Base-by-base conservation (phyloP, 495 filamentous ascomycete genomes). In the Terfezia claveryi region DNA sequence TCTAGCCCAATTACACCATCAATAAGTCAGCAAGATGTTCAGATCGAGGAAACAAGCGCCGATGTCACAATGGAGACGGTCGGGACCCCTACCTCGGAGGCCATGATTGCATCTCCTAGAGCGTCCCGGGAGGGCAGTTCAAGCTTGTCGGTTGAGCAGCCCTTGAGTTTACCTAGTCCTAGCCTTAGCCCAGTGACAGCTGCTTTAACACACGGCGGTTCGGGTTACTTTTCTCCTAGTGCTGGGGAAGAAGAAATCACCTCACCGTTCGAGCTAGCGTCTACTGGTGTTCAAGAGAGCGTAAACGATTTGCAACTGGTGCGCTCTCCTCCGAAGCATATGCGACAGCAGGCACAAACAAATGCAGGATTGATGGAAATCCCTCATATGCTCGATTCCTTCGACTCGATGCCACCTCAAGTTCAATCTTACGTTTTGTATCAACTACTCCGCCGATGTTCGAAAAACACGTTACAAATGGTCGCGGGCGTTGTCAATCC, bases 351-450 rank as follows among this genome's bases (percentile, higher is more conserved):
- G 46, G 58, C 60, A 23, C 51, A 56, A 23, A 56, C 62, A 51
- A 56, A 62, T 38, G 62, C 62, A 38, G 63, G 63, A 17, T 61
- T 83, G 36, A 75, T 82, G 74, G 83, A 88, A 62, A 83, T 89
- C 51, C 83, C 81, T 0, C 75, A 73, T 8, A 85, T 96, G 74
- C 65, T 99, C 14, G 85, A 94, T 57, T 80, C 79, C 36, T 96
- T 99, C 61, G 92, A 95, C 65, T 73, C 80, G 8, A 82, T 96
- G 71, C 87, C 92, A 0, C 76, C 81, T 36, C 80, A 87, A 57
- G 74, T 96, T 74, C 86, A 96, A 66, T 81, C 78, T 0, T 93
- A 92, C 63, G 77, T 99, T 62, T 94, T 96, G 83, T 95, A 89
- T 64, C 87, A 96, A 61, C 77, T 99, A 38, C 73, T 99, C 23